These are phyloP conservation scores for Fusarium citri DNA, from an alignment of 2,329 filamentous ascomycete species.

Conservation along the genomic window DNA sequence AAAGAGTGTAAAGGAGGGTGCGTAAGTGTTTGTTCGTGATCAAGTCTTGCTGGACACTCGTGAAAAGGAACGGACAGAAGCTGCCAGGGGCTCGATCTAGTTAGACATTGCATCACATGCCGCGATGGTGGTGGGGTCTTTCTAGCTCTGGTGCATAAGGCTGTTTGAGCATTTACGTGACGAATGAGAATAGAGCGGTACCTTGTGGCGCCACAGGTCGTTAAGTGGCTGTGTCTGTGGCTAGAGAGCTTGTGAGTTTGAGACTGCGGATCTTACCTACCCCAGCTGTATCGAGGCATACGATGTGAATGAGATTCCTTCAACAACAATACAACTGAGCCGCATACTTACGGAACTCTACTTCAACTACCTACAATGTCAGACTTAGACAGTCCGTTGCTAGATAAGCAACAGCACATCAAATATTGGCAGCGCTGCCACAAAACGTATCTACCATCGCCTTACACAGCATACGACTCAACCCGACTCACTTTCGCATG, in stretches of 20 bases:
- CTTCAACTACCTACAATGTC: constrained; percentile 20
- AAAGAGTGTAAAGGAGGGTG: not conserved
- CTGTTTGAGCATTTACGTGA: constrained; percentile 1
- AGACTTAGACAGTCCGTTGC: constrained; percentile 44
- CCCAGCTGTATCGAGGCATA: not conserved
- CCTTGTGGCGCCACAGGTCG: constrained; percentile 19
- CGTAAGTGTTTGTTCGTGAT: constrained; percentile 1
- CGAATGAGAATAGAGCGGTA: constrained; percentile 20
- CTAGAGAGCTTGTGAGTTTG: constrained; percentile 14
- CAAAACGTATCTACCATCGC: constrained; percentile 80
- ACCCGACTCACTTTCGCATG: constrained; percentile 90
- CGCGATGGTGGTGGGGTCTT: constrained; percentile 13
- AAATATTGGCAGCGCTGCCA: constrained; percentile 95
- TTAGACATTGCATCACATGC: constrained; percentile 39
- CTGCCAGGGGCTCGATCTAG: constrained; percentile 16
- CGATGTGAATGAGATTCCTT: not conserved
- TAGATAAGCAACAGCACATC: constrained; percentile 77
- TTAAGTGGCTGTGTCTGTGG: constrained; percentile 24
- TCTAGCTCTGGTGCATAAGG: not conserved
- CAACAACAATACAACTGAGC: not conserved
- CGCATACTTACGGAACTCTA: not conserved
- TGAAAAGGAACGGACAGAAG: constrained; percentile 2
- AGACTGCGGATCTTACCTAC: constrained; percentile 2
- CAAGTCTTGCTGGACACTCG: constrained; percentile 26
- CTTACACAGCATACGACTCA: constrained; percentile 90